These are phyloP conservation scores for Corynascus novoguineensis DNA, from an alignment of 495 filamentous ascomycete species.

Conservation along the genomic window DNA sequence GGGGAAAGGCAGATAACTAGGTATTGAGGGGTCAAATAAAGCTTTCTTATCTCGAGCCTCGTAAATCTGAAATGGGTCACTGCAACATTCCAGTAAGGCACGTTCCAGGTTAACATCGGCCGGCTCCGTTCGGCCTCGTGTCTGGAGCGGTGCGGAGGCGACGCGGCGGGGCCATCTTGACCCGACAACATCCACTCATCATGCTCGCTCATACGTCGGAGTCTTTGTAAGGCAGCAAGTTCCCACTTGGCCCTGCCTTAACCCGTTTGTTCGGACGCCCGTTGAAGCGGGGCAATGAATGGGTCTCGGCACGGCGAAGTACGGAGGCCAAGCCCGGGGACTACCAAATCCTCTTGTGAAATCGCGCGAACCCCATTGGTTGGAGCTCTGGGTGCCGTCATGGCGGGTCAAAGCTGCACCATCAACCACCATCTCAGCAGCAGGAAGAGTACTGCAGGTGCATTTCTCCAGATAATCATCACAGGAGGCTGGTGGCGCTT, in stretches of 20 bases:
- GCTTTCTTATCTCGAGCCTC: neutral
- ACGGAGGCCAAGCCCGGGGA: neutral
- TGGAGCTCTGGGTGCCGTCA: constrained; percentile 19
- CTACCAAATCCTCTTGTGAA: no score
- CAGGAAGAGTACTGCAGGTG: no score
- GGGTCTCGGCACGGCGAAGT: neutral
- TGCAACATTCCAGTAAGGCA: neutral
- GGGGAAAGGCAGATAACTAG: neutral
- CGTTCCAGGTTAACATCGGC: constrained; percentile 19
- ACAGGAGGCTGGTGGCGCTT: neutral
- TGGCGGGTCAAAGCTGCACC: constrained; percentile 16
- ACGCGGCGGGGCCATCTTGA: constrained; percentile 2
- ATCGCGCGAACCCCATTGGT: neutral
- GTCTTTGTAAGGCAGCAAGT: neutral
- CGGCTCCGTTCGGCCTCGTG: constrained; percentile 17
- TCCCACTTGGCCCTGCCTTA: neutral
- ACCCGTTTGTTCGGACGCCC: neutral
- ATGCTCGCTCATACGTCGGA: constrained; percentile 2
- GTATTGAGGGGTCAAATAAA: neutral
- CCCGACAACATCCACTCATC: constrained; percentile 1
- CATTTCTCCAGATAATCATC: neutral
- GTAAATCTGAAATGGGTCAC: no score
- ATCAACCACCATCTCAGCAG: neutral
- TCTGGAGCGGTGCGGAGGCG: neutral
- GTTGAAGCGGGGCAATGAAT: neutral